A percentile compares a stretch with the other conserved stretches of the same genome.
phyloP scores from a whole-genome alignment of 2,329 filamentous ascomycete genomes.

The Diaporthe longicolla region DNA sequence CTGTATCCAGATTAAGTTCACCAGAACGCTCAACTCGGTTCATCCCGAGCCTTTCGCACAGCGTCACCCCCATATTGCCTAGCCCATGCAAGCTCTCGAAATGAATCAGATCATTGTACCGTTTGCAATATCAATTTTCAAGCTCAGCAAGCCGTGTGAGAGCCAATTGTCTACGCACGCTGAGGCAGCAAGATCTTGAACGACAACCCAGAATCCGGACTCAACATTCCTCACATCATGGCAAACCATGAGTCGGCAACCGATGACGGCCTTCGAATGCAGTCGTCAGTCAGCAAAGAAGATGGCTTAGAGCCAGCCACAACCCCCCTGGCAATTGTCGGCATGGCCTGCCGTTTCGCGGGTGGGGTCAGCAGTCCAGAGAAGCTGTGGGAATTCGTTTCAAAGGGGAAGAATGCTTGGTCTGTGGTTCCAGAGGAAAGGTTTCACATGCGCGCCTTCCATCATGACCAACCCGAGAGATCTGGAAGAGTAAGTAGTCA shows the following conservation, averaged over 20 bases:
- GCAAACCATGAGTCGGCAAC: neutral
- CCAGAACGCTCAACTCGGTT: too few species aligned
- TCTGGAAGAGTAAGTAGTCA: conserved; percentile 1
- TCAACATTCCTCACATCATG: neutral
- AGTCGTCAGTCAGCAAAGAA: too few species aligned
- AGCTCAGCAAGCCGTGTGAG: too few species aligned
- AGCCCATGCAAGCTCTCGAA: too few species aligned
- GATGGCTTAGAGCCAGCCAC: neutral
- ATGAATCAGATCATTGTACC: too few species aligned
- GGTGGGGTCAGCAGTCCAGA: conserved; percentile 51
- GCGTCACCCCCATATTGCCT: too few species aligned
- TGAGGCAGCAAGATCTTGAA: too few species aligned
- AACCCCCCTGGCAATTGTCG: neutral
- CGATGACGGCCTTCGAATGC: neutral
- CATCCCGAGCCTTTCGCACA: too few species aligned
- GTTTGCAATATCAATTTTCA: too few species aligned
- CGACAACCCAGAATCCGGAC: too few species aligned
- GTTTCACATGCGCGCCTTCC: neutral
- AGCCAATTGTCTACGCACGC: too few species aligned
- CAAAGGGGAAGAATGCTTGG: neutral
- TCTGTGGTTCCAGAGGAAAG: neutral
- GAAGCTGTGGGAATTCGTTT: conserved; percentile 50
- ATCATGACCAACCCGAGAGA: neutral
- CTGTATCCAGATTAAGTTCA: too few species aligned
- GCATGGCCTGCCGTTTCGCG: conserved; percentile 54